These are phyloP conservation scores for Syzygium oleosum DNA, from an alignment of 345 rosid species.

Conservation along the genomic window DNA sequence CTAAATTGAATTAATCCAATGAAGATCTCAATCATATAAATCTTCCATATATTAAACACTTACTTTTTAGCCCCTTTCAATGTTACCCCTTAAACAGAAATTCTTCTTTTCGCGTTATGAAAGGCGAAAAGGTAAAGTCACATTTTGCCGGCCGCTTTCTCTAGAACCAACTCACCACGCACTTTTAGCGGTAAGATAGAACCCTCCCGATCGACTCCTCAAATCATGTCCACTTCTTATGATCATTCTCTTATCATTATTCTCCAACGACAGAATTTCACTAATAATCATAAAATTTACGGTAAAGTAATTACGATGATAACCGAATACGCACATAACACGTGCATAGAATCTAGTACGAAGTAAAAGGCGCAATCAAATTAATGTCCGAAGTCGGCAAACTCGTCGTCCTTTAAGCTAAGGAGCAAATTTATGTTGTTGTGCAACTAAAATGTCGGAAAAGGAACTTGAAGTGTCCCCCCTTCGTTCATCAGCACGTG, in stretches of 20 bases:
- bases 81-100: background rate
- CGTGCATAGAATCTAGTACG: no score
- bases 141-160: no score
- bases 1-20: background rate
- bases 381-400: no score
- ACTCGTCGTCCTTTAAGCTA: no score
- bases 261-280: background rate
- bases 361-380: no score
- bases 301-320: background rate
- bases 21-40: no score
- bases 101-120: background rate
- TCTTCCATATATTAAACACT: background rate
- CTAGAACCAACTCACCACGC: background rate
- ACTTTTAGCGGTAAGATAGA: background rate
- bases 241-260: no score
- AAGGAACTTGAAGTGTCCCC: background rate
- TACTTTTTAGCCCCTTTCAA: background rate
- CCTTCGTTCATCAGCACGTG: background rate
- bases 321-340: no score
- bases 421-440: background rate
- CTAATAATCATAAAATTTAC: background rate
- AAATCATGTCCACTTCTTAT: background rate
- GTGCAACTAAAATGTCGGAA: background rate
- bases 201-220: background rate
- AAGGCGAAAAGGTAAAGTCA: background rate